Evolutionary conservation across 1,139 yeast species (phyloP).

Genomic region (Pichia sp.): DNA sequence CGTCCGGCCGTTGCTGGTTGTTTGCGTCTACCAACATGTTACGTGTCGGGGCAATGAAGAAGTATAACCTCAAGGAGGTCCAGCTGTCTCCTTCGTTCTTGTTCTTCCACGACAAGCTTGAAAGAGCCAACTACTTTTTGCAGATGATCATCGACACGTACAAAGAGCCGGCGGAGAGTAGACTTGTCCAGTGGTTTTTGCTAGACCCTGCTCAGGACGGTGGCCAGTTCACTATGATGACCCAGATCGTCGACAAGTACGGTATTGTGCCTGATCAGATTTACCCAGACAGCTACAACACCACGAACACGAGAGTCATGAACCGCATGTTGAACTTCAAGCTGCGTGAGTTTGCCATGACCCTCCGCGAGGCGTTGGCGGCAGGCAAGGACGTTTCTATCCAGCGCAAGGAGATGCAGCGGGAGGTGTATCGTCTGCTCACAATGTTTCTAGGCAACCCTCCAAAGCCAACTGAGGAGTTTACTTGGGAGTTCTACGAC

Average conservation of each 20-base stretch:
- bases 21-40: constrained; percentile 76
- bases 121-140: constrained; percentile 69
- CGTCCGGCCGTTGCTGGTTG: constrained; percentile 83
- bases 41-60: constrained; percentile 57
- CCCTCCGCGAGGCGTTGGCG: constrained; percentile 45
- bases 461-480: constrained; percentile 62
- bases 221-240: constrained; percentile 83
- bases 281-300: constrained; percentile 69
- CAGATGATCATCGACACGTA: constrained; percentile 70
- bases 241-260: constrained; percentile 68
- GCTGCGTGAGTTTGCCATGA: constrained; percentile 70
- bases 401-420: constrained; percentile 47
- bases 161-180: constrained; percentile 58
- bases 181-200: constrained; percentile 60
- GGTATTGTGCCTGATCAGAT: constrained; percentile 71
- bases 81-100: constrained; percentile 71
- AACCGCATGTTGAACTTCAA: constrained; percentile 61
- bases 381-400: constrained; percentile 35
- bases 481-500: constrained; percentile 71
- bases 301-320: constrained; percentile 52
- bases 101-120: constrained; percentile 71
- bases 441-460: constrained; percentile 72
- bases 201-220: constrained; percentile 70
- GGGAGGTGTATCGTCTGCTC: constrained; percentile 58
- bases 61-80: constrained; percentile 62